Base-by-base conservation (phyloP, 768 basidiomycete genomes). In the Clitopilus hobsonii region DNA sequence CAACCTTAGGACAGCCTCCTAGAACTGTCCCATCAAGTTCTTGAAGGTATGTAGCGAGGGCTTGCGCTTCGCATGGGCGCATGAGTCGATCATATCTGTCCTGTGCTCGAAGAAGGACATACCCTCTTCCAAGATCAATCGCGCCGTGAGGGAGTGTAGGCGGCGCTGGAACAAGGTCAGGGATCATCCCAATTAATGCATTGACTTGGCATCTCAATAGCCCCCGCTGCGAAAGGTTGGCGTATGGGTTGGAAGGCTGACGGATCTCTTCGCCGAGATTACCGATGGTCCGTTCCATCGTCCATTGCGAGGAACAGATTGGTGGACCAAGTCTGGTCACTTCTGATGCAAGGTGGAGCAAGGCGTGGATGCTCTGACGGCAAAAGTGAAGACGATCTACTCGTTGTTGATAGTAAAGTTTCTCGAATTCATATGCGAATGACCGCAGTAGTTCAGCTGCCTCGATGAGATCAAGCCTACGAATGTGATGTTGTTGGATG, bases 361-460 rank as follows among this genome's bases (percentile, higher is more conserved):
- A 50, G 0, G 60, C 55, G 54, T 75, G 73, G 16, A 75, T 55
- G 49, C 67, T 61, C 22, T 57, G 74, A 0, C 62, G 63, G 11
- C 60, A 20, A 53, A 76, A 72, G 54, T 76, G 75, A 18, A 78
- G 47, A 2, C 60, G 58, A 28, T 66, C 61, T 47, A 56, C 1
- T 52, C 61, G 18, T 49, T 62, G 24, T 28, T 70, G 66, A 52
- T 66, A 69, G 59, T 76, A 76, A 0, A 74, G 47, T 0, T 26
- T 28, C 54, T 75, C 73, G 56, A 65, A 75, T 20, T 71, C 71
- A 22, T 53, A 26, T 11, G 36, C 52, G 22, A 53, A 53, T 20
- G 29, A 22, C 22, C 23, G 18, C 18, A 53, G 32, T 10, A 32
- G 52, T 16, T 53, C 23, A 13, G n/a, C 32, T 22, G 52, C 52